phyloP scores from a whole-genome alignment of 2,329 filamentous ascomycete genomes.

The Ilyonectria sp. region DNA sequence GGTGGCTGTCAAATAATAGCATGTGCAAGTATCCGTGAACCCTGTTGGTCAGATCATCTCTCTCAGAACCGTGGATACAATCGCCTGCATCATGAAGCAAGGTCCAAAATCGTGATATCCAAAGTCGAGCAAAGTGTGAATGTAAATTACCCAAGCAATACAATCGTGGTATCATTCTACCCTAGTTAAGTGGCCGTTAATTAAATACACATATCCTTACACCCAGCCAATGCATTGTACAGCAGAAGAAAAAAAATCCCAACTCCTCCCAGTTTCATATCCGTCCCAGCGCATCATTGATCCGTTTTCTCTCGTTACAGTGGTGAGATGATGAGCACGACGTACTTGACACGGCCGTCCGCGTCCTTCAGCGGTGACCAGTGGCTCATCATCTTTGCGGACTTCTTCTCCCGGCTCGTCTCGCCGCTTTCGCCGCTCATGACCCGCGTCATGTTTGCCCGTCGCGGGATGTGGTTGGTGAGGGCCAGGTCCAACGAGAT shows the following conservation, averaged over 20 bases:
- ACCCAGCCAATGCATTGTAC: conserved; percentile 21
- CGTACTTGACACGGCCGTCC: conserved; percentile 45
- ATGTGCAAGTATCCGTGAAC: no score
- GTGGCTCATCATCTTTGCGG: conserved; percentile 48
- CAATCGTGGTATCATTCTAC: conserved; percentile 35
- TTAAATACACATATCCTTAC: conserved; percentile 35
- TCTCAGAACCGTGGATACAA: no score
- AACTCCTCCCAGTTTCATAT: conserved; percentile 19
- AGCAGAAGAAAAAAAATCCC: conserved; percentile 4
- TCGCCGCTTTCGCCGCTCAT: conserved; percentile 37
- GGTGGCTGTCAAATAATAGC: no score
- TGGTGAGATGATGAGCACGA: conserved; percentile 40
- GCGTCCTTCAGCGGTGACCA: conserved; percentile 48
- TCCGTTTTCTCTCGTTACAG: conserved; percentile 11
- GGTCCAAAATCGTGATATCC: neutral
- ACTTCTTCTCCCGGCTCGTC: conserved; percentile 33
- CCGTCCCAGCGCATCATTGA: neutral
- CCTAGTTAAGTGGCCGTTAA: conserved; percentile 23
- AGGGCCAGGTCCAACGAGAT: conserved; percentile 50
- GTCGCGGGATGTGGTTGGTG: conserved; percentile 46
- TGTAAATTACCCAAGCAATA: conserved; percentile 12
- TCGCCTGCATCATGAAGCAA: neutral
- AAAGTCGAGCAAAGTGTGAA: neutral
- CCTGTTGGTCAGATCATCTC: no score
- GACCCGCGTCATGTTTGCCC: conserved; percentile 41